These are phyloP conservation scores for Esteya vermicola DNA, from an alignment of 2,329 filamentous ascomycete species.

Conservation along the genomic window DNA sequence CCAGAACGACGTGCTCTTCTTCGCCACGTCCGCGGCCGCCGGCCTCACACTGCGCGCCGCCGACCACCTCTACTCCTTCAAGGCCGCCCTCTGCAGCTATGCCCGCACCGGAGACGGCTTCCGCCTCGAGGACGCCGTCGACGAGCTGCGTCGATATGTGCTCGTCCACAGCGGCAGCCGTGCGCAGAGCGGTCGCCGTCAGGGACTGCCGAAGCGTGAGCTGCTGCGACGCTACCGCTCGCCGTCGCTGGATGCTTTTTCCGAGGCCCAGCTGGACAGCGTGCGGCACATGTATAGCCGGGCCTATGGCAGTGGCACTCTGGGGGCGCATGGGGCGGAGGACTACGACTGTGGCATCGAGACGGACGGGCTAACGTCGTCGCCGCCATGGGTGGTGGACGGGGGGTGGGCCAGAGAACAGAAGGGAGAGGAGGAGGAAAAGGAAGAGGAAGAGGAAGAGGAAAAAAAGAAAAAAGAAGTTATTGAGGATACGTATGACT, in stretches of 20 bases:
- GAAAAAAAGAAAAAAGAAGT: neutral
- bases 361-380: slow-evolving; percentile 17
- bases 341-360: slow-evolving; percentile 31
- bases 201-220: slow-evolving; percentile 34
- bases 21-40: slow-evolving; percentile 24
- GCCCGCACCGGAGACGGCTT: slow-evolving; percentile 27
- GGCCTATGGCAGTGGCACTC: slow-evolving; percentile 39
- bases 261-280: slow-evolving; percentile 33
- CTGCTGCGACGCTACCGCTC: slow-evolving; percentile 39
- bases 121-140: slow-evolving; percentile 45
- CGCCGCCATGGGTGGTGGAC: slow-evolving; percentile 5
- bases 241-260: slow-evolving; percentile 31
- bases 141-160: slow-evolving; percentile 46
- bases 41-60: slow-evolving; percentile 45
- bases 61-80: slow-evolving; percentile 51
- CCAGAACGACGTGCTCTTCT: slow-evolving; percentile 41
- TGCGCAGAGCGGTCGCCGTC: no score
- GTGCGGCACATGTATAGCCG: slow-evolving; percentile 42
- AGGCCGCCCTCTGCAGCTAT: slow-evolving; percentile 44
- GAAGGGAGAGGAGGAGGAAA: neutral
- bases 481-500: neutral
- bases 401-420: slow-evolving; percentile 1
- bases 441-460: neutral
- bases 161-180: slow-evolving; percentile 33
- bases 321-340: no score